phyloP scores from a whole-genome alignment of 2,329 filamentous ascomycete species.

The Seiridium cupressi region DNA sequence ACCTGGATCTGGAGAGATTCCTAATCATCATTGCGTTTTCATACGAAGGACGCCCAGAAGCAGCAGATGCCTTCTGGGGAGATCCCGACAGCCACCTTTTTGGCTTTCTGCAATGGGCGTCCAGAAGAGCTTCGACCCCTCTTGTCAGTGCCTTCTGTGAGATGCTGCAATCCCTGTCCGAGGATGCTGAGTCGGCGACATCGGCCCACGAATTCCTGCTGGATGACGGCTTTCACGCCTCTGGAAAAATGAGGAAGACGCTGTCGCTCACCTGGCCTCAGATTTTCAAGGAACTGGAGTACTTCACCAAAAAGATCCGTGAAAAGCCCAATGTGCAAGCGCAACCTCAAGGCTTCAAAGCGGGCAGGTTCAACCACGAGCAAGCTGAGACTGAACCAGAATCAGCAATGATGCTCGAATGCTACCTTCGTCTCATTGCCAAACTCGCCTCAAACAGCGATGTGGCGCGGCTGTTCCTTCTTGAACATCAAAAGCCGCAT shows the following conservation, averaged over 20 bases:
- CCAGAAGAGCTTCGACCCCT: constrained; percentile 90
- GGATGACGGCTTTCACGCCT: constrained; percentile 74
- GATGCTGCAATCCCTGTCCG: constrained; percentile 86
- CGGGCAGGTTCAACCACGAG: constrained; percentile 60
- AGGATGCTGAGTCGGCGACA: constrained; percentile 77
- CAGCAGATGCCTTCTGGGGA: constrained; percentile 85
- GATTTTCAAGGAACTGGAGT: constrained; percentile 85
- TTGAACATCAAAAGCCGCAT: constrained; percentile 63
- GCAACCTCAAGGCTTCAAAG: constrained; percentile 53
- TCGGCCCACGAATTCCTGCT: constrained; percentile 85
- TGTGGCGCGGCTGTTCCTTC: constrained; percentile 69
- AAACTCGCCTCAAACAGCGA: constrained; percentile 77
- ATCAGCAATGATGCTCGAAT: constrained; percentile 93
- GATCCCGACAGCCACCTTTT: constrained; percentile 91
- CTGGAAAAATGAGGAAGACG: constrained; percentile 76
- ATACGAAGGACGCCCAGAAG: constrained; percentile 81
- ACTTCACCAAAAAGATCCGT: constrained; percentile 76
- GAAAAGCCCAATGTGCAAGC: constrained; percentile 60
- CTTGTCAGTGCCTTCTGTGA: constrained; percentile 95
- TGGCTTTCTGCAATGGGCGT: constrained; percentile 97
- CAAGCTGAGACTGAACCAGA: constrained; percentile 83
- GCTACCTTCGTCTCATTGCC: constrained; percentile 83
- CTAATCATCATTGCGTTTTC: constrained; percentile 89
- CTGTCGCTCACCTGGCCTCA: constrained; percentile 89
- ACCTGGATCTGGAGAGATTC: constrained; percentile 81